phyloP scores from a whole-genome alignment of 345 rosid genomes.

The Microthlaspi erraticum region DNA sequence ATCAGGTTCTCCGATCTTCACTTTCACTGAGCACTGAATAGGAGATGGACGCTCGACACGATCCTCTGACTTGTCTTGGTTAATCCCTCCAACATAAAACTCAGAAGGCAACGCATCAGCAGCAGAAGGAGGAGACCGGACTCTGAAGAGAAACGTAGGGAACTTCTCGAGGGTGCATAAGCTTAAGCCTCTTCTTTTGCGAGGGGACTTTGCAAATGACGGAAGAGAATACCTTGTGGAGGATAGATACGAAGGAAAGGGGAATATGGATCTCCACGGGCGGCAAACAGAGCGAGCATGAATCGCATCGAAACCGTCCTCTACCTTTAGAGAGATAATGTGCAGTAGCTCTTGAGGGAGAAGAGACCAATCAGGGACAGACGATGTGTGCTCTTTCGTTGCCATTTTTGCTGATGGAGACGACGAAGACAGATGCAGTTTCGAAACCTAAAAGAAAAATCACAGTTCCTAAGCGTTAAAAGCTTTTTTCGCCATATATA shows the following conservation, averaged over 20 bases:
- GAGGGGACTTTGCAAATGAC: neutral
- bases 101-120: too few species aligned
- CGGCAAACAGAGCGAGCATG: slow-evolving; percentile 7
- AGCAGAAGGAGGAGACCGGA: neutral
- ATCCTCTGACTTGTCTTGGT: neutral
- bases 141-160: neutral
- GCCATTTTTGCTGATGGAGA: too few species aligned
- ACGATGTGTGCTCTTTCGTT: too few species aligned
- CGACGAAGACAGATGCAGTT: too few species aligned
- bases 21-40: slow-evolving; percentile 10
- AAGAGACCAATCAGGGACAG: too few species aligned
- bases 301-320: neutral
- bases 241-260: neutral
- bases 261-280: neutral
- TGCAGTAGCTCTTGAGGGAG: too few species aligned
- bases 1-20: neutral
- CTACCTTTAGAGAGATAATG: too few species aligned
- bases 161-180: neutral
- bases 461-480: too few species aligned
- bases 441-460: too few species aligned
- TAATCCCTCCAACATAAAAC: neutral
- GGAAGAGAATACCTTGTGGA: neutral
- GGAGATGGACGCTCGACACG: neutral
- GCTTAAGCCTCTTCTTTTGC: neutral
- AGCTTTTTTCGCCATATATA: too few species aligned